Conservation (phyloP, 352 stramenopile species). For the Phytophthora crassamura region DNA sequence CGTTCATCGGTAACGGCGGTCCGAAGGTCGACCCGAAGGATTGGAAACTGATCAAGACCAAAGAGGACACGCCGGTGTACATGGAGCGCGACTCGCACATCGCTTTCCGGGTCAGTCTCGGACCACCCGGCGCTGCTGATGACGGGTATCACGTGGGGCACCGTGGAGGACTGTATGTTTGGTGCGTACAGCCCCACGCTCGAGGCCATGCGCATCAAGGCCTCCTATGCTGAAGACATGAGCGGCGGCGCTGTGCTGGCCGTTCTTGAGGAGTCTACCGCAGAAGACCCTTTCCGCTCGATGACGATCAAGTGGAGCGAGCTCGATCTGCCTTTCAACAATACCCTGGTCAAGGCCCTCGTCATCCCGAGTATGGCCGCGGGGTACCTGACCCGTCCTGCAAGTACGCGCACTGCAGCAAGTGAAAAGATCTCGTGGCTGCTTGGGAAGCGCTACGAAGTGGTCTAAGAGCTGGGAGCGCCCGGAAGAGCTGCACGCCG, state of each 20-base stretch:
- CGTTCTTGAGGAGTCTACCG: constrained; percentile 41
- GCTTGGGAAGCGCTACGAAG: constrained; percentile 26
- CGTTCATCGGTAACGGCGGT: constrained; percentile 31
- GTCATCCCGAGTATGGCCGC: constrained; percentile 24
- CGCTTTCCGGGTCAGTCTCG: constrained; percentile 7
- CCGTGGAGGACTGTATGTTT: constrained; percentile 46
- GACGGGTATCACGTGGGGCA: constrained; percentile 35
- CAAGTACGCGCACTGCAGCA: constrained; percentile 43
- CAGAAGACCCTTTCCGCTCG: constrained; percentile 49
- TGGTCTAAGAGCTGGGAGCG: constrained; percentile 21
- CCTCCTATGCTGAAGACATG: constrained; percentile 49
- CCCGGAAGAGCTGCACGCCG: constrained; percentile 11
- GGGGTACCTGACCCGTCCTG: constrained; percentile 19
- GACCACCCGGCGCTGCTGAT: constrained; percentile 32
- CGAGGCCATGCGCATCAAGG: constrained; percentile 44
- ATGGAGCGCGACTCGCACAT: constrained; percentile 27
- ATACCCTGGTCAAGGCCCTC: constrained; percentile 19
- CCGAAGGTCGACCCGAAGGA: constrained; percentile 39
- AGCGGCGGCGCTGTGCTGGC: constrained; percentile 49
- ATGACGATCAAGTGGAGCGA: constrained; percentile 42
- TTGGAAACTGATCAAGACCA: constrained; percentile 43
- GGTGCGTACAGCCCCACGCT: constrained; percentile 35
- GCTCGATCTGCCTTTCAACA: constrained; percentile 34
- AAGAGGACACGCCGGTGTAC: constrained; percentile 37
- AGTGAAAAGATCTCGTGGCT: constrained; percentile 40